A percentile compares a stretch with the other conserved stretches of the same genome.
These are phyloP conservation scores for Selaginella moellendorffii DNA, from an alignment of 75 land plant species.

Conservation along the genomic window DNA sequence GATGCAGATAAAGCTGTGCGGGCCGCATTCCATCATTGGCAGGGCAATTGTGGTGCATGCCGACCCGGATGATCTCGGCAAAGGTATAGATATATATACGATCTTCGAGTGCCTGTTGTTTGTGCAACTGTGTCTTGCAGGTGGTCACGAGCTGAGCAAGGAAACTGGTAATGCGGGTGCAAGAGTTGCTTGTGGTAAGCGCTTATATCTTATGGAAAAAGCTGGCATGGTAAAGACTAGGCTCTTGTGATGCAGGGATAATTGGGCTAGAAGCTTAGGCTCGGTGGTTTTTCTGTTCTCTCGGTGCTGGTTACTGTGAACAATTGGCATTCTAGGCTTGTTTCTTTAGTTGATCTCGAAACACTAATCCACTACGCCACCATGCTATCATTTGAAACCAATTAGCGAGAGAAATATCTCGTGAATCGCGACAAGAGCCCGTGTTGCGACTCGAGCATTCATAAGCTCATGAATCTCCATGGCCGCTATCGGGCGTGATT, in stretches of 20 bases:
- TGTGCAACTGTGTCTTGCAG: neutral
- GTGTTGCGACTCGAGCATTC: too few species aligned
- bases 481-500: too few species aligned
- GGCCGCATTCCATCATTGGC: constrained; percentile 52
- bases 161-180: constrained; percentile 10
- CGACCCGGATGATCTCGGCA: constrained; percentile 92
- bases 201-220: neutral
- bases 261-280: neutral
- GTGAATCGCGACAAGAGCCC: too few species aligned
- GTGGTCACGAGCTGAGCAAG: constrained; percentile 6
- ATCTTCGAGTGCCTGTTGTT: neutral
- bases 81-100: too few species aligned
- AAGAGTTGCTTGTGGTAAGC: constrained; percentile 9
- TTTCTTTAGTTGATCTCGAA: too few species aligned
- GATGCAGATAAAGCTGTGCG: constrained; percentile 13
- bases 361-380: too few species aligned
- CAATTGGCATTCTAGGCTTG: too few species aligned
- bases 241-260: neutral
- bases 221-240: neutral
- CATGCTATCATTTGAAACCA: too few species aligned
- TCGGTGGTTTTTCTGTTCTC: too few species aligned
- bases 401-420: too few species aligned
- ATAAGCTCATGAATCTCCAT: too few species aligned
- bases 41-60: constrained; percentile 32
- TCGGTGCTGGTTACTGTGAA: too few species aligned